Evolutionary conservation across 805 yeast species (phyloP), one percentile per base, ranked within the genome.

Genomic region (Schwanniomyces sp.): DNA sequence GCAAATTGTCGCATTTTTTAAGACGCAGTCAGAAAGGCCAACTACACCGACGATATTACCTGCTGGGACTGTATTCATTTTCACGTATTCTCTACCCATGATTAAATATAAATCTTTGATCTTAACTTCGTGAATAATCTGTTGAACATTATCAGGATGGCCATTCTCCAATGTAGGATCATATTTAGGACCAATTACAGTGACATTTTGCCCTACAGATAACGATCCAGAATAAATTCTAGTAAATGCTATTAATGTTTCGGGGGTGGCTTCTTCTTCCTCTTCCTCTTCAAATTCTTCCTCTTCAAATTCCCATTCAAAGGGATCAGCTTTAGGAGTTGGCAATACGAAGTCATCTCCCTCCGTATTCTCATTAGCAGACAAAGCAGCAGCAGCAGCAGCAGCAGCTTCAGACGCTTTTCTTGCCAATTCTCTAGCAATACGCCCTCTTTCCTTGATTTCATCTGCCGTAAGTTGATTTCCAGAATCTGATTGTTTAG

Each of bases 1-100:
- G 41, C 83, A 74, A 5, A 88, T 74, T 0, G 99, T 91, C 43
- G 96, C 99, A 59, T 85, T 88, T 62, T 94, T 94, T 55, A 92
- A 66, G 28, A 94, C 78, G 45, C 82, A 82, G 7, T 88, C 88
- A 2, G 86, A 96, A 17, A 94, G 74, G 0, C 99, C 98, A 32
- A 91, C 92, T 43, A 94, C 85, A 43, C 97, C 99, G 6, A 89
- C 95, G 51, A 94, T 90, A 55, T 88, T 90, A 28, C 99, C 99
- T 1, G 97, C 92, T 2, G 96, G 96, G 5, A 92, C 96, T 14
- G 76, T 77, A 38, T 85, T 79, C 52, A 94, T 73, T 2, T 91
- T 76, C 2, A 91, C 82, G 30, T 92, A 70, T 50, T 94, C 97
- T 53, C 92, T 76, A 16, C 99, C 99, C 98, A 94, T 94, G 46